Evolutionary conservation across 2,329 filamentous ascomycete genomes (phyloP).

Genomic region (Fusarium bulbicola): DNA sequence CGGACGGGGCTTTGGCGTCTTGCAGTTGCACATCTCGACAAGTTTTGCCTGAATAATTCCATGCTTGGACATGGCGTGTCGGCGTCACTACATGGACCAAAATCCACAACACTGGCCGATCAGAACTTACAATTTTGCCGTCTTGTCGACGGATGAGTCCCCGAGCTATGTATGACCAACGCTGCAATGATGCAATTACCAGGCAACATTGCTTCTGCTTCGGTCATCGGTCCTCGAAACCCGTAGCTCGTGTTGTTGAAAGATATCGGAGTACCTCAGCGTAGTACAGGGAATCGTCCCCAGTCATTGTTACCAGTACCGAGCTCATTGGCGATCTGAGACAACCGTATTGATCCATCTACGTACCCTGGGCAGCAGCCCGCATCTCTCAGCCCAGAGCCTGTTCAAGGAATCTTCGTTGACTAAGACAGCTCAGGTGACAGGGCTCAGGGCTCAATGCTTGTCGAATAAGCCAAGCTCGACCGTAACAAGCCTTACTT

Average conservation of each 20-base stretch:
- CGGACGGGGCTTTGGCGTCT: slow-evolving; percentile 5
- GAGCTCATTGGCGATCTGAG: slow-evolving; percentile 33
- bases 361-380: slow-evolving; percentile 8
- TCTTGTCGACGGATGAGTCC: slow-evolving; percentile 12
- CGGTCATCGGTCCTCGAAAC: slow-evolving; percentile 23
- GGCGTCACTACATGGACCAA: slow-evolving; percentile 31
- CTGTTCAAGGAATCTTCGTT: slow-evolving; percentile 13
- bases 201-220: slow-evolving; percentile 14
- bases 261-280: slow-evolving; percentile 11
- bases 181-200: slow-evolving; percentile 32
- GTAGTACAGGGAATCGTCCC: slow-evolving; percentile 23
- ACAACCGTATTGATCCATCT: slow-evolving; percentile 28
- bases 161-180: slow-evolving; percentile 33
- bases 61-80: slow-evolving; percentile 28
- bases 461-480: slow-evolving; percentile 8
- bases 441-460: slow-evolving; percentile 8
- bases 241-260: slow-evolving; percentile 32
- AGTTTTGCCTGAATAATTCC: slow-evolving; percentile 31
- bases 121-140: slow-evolving; percentile 7
- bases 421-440: slow-evolving; percentile 10
- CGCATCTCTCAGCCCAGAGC: slow-evolving; percentile 17
- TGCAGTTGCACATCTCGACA: slow-evolving; percentile 36
- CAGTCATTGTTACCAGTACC: slow-evolving; percentile 15
- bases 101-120: slow-evolving; percentile 15
- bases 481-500: slow-evolving; percentile 13